Evolutionary conservation across 169 alveolate genomes (phyloP), one percentile per base, ranked within the genome.

Genomic region (Plasmodium adleri): DNA sequence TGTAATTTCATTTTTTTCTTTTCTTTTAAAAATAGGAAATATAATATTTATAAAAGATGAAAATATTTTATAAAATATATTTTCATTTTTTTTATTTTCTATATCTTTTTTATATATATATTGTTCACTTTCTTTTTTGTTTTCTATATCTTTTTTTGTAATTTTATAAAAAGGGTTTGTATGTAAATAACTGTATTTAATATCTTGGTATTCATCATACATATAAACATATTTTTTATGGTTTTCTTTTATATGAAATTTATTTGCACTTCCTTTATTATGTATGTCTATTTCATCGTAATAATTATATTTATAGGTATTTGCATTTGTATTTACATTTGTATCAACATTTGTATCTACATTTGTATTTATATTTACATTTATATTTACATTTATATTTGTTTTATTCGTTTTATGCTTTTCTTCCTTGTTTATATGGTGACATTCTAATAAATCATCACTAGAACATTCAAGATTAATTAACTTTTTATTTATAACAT

Each of bases 401-500:
- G 3, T 47, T 28, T 56, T 50, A 32, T 52, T n/a, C 43, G 8
- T 39, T 7, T 45, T 43, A 32, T 39, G 75, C 10, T 64, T 5
- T 26, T 39, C 45, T 7, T 26, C 54, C n/a, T 20, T 71, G 39
- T 60, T 60, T 12, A 85, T 54, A 22, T 71, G 22, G 54, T 85
- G 92, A 50, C 92, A 85, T 4, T 10, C 50, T 10, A 17, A 24
- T 32, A 47, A 67, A 26, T 60, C 87, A 60, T 28, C 22, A 47
- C 92, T 85, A 4, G 76, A 71, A 22, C 92, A 85, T 3, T 64
- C 5, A 17, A 74, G 87, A 1, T 22, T 58, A 3, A 75, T 2
- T 24, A 85, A 20, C 28, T 39, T 70, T 71, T 85, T 85, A 49
- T 50, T 85, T 7, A 72, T 71, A 9, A 85, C 87, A 50, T 85